Conservation (phyloP, 1,139 yeast species). For the Petasospora fabianii region DNA sequence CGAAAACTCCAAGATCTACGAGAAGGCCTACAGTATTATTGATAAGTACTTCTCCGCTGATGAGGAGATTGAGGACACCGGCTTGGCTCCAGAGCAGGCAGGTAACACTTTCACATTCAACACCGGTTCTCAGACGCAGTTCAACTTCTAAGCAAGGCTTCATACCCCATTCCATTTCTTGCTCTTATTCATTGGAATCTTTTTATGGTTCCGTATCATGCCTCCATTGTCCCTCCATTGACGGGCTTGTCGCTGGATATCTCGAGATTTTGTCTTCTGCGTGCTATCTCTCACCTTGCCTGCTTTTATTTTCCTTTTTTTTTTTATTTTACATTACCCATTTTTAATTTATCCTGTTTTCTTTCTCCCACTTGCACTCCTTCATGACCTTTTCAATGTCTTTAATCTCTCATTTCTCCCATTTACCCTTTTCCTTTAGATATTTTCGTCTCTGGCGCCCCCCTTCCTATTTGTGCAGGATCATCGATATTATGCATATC, state of each 20-base stretch:
- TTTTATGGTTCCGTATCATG: neutral
- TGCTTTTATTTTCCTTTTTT: too few relatives aligned
- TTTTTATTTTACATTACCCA: too few relatives aligned
- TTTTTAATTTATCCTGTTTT: too few relatives aligned
- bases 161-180: constrained; percentile 3
- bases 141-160: constrained; percentile 26
- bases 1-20: constrained; percentile 87
- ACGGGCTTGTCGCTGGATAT: too few relatives aligned
- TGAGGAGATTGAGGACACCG: constrained; percentile 73
- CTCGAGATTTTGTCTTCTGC: too few relatives aligned
- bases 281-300: too few relatives aligned
- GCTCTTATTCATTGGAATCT: neutral
- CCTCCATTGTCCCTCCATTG: neutral
- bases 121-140: constrained; percentile 40
- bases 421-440: neutral
- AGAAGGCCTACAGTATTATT: constrained; percentile 85
- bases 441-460: neutral
- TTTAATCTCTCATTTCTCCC: neutral
- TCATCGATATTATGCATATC: too few relatives aligned
- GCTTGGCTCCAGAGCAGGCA: constrained; percentile 75
- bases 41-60: constrained; percentile 89
- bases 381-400: too few relatives aligned
- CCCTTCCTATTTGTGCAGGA: neutral
- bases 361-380: too few relatives aligned
- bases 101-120: constrained; percentile 92